Base-by-base conservation (phyloP, 2,329 filamentous ascomycete species). In the Cordyceps pruinosa region DNA sequence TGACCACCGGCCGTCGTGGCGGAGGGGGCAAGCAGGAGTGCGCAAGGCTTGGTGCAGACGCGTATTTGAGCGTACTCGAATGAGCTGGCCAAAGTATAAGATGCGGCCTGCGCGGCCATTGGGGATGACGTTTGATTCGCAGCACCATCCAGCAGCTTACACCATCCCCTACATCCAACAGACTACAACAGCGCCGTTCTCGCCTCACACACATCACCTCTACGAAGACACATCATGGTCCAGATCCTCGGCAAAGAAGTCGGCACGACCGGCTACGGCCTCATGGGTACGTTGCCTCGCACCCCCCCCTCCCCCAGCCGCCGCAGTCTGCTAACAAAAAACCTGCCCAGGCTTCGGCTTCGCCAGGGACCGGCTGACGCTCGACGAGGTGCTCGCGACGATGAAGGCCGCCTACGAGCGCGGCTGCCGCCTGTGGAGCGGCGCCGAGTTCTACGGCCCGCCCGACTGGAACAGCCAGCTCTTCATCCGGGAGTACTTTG, bases 371-470 rank as follows among this genome's bases (percentile, higher is more conserved):
- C 28, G 46, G 44, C 42, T 48, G 10, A 66, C 77, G 2, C 65
- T 77, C 15, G 76, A 81, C 34, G 70, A 80, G 60, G 72, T 77
- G 37, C 76, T 85, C 60, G 77, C 76, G 44, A 78, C 81, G 12
- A 74, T 88, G 69, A 78, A 79, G 62, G 75, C 79, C 19, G 73
- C 83, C 6, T 66, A 85, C 13, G 61, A 69, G 25, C 66, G 66
- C 12, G 74, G 77, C 56, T 71, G 70, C 64, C 77, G 70, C 60
- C 72, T 78, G 56, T 87, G 84, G 83, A 87, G 86, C 63, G 83
- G 75, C 37, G 84, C 77, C 60, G 83, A 87, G 65, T 79, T 87
- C 65, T 89, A 89, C 70, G 85, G 85, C 39, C 72, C 75, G 0
- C 77, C 78, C 1, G 73, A 81, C 21, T 76, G 76, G 64, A 85